Base-by-base conservation (phyloP, 805 yeast species). In the Saturnispora sekii region DNA sequence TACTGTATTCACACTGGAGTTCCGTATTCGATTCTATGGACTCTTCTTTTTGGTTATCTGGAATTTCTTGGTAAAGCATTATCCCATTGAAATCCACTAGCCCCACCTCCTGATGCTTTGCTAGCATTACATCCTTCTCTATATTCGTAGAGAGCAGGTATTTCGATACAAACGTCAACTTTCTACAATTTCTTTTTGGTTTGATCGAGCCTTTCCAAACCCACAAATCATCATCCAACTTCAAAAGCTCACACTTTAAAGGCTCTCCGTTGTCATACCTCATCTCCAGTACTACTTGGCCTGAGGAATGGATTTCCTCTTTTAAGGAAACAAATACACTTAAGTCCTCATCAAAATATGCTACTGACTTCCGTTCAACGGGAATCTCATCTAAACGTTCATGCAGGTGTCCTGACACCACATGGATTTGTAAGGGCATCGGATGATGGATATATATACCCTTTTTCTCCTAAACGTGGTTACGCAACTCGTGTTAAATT, bases 341-440 rank as follows among this genome's bases (percentile, higher is more conserved):
- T 12, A 53, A 3, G 2, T 14, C n/a, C 33, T 54, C 58, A 37
- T 54, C 58, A 39, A 54, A 52, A 28, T 47, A 53, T 6, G 46
- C 57, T 21, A 50, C 15, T 40, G 71, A 61, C 47, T 76, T 73
- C 18, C 60, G 62, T 5, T 61, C 61, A 29, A 73, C 65, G 50
- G 26, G 6, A 29, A 32, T 29, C 5, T 8, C 10, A 10, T 2
- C 15, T 32, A 21, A 10, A 8, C 21, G 18, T 4, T 16, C 10
- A 28, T 40, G 38, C 8, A 10, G 12, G 30, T 17, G 26, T 15
- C 38, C 44, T 3, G 44, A 41, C 5, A 34, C 44, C 11, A 41
- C 38, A 8, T 41, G 7, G 18, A 41, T 34, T 9, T 12, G 17
- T 15, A 41, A 41, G n/a, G 35, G 17, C 44, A 41, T 37, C 4